Base-by-base conservation (phyloP, 208 protist genomes). In the Leishmania lainsoni region DNA sequence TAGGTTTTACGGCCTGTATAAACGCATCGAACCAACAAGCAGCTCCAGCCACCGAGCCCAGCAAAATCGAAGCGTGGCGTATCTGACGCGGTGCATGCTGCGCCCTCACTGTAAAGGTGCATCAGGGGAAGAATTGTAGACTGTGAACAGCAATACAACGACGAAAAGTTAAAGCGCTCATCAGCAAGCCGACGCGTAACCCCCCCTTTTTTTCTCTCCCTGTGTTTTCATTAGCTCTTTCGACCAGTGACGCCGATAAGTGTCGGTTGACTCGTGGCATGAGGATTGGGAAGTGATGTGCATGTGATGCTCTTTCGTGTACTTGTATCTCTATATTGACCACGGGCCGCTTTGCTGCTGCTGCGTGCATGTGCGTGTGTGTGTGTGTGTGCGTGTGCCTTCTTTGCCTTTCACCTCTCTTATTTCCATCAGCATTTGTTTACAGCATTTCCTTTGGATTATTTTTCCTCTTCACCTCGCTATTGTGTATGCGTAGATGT, bases 291-390 rank as follows among this genome's bases (percentile, higher is more conserved):
- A 45, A 45, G 10, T 22, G 54, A 35, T 35, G 61, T 9, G n/a
- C 29, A 1, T 68, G 61, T 68, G 61, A 0, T 45, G 42, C 42
- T 45, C 42, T 45, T 45, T 45, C 42, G 42, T 45, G 42, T 45
- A 45, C 42, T 45, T 45, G 42, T 45, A 45, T 45, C 42, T 68
- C n/a, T 0, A 35, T 68, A 58, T 26, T 6, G 16, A 58, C 20
- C 20, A 26, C 22, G 10, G 10, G 10, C 20, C 20, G 54, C 54
- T 14, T 58, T 58, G 0, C 54, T 58, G 54, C 63, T 69, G 16
- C 63, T 71, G 66, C 52, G 72, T 58, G 32, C n/a, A 51, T 75
- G 22, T 58, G 32, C n/a, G 32, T 75, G 22, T 73, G 42, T 73
- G 22, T 51, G 39, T 71, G 12, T 71, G 35, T 71, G 39, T 51